Base-by-base conservation (phyloP, 2,329 filamentous ascomycete species). In the Knoxdaviesia capensis region DNA sequence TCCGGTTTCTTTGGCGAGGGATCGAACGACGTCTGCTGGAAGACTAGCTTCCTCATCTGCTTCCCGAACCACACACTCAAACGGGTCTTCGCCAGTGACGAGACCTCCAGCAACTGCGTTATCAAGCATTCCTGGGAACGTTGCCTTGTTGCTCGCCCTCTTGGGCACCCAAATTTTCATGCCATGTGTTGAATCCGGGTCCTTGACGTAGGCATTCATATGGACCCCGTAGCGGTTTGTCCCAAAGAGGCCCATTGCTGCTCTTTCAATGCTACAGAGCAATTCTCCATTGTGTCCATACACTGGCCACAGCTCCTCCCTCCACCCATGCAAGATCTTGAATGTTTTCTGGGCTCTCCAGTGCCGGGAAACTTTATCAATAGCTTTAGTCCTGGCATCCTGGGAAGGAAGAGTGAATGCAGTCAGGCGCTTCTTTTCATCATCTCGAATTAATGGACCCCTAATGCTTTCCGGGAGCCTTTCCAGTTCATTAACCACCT, bases 121-220 rank as follows among this genome's bases (percentile, higher is more conserved):
- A 59, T 98, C 90, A 49, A 98, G 66, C 71, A 94, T 87, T n/a
- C 80, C 71, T 0, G 80, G 79, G 54, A 88, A 98, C 0, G 86
- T 94, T 49, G 82, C 74, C 64, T 96, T 98, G 45, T 65, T 71
- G 41, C 65, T 66, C 8, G 86, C 73, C 7, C 90, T 70, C 38
- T 77, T 71, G 4, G 90, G 82, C 2, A 93, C 73, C 88, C 90
- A 96, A 36, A 98, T 66, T 52, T 75, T 78, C 38, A 93, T 60
- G 11, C 77, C 78, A 41, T 68, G 58, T 35, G 56, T 58, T 5
- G 54, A 53, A 10, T 49, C 44, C 4, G 51, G 44, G 39, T 57
- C 56, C 28, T 62, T 57, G 29, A 80, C 69, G 52, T 81, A 93
- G 5, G 73, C 82, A 31, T 74, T 82, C 71, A 92, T 74, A 56